These are phyloP conservation scores for Scenedesmus sp. DNA, from an alignment of 163 green algal genomes.

Conservation along the genomic window DNA sequence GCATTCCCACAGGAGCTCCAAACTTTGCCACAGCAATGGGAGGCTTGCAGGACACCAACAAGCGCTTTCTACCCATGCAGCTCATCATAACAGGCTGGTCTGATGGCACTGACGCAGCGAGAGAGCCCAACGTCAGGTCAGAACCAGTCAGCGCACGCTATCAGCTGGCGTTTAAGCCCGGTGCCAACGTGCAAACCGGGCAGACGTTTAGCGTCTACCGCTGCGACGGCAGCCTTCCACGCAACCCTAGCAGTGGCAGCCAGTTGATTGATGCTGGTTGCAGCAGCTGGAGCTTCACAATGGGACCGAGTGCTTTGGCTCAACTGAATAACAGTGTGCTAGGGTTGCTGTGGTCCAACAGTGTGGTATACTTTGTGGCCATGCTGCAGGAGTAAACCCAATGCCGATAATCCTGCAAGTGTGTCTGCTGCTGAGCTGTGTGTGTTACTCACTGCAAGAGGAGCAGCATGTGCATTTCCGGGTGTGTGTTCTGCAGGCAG, in stretches of 20 bases:
- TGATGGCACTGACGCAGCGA: not conserved
- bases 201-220: not conserved
- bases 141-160: not conserved
- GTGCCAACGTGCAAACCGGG: not conserved
- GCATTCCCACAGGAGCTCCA: not conserved
- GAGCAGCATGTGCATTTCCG: too few species aligned
- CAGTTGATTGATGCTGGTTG: not conserved
- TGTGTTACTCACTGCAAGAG: too few species aligned
- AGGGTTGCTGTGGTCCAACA: too few species aligned
- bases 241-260: not conserved
- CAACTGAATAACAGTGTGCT: not conserved
- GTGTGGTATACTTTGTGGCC: too few species aligned
- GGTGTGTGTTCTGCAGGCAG: too few species aligned
- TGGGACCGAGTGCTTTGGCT: not conserved
- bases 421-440: too few species aligned
- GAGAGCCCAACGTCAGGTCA: not conserved
- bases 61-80: not conserved
- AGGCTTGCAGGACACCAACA: not conserved
- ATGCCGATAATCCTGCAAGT: too few species aligned
- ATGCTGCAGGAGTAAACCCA: too few species aligned
- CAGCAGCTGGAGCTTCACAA: not conserved
- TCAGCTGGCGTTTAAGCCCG: not conserved
- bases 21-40: conserved; percentile 2
- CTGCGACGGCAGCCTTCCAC: not conserved
- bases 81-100: conserved; percentile 1